These are phyloP conservation scores for Monosporascus cannonballus DNA, from an alignment of 2,329 filamentous ascomycete species.

Conservation along the genomic window DNA sequence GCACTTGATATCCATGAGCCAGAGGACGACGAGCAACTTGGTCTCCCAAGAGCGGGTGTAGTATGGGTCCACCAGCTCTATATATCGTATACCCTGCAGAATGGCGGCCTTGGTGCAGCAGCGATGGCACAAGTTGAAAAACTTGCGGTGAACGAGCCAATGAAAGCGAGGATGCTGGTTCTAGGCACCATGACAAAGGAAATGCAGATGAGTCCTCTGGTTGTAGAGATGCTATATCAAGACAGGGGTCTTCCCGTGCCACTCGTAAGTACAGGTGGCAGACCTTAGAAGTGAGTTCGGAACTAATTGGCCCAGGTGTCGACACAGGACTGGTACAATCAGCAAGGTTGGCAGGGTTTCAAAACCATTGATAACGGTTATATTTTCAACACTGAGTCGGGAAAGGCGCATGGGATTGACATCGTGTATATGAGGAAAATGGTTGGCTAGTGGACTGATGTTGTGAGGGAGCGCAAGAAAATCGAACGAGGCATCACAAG, in stretches of 20 bases:
- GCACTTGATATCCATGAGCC: conserved; percentile 28
- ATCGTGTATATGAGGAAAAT: neutral
- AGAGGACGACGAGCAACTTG: conserved; percentile 24
- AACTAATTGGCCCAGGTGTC: neutral
- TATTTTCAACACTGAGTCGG: neutral
- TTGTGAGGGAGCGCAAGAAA: neutral
- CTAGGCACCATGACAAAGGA: conserved; percentile 30
- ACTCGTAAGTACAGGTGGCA: conserved; percentile 13
- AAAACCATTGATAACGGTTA: neutral
- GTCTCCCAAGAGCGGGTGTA: conserved; percentile 23
- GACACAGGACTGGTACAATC: neutral
- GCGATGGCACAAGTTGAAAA: conserved; percentile 30
- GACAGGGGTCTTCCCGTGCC: conserved; percentile 20
- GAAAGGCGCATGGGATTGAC: neutral
- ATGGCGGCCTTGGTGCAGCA: conserved; percentile 28
- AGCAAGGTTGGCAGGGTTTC: neutral
- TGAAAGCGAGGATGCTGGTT: conserved; percentile 26
- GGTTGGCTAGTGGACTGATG: neutral
- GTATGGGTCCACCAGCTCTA: conserved; percentile 36
- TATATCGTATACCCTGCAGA: conserved; percentile 32
- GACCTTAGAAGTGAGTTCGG: neutral
- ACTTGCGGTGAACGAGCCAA: conserved; percentile 24
- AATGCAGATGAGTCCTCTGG: conserved; percentile 21
- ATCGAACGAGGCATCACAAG: too few species aligned
- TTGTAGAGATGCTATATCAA: conserved; percentile 19